Evolutionary conservation across 2,329 filamentous ascomycete genomes (phyloP).

Genomic region (Phialemoniopsis sp.): DNA sequence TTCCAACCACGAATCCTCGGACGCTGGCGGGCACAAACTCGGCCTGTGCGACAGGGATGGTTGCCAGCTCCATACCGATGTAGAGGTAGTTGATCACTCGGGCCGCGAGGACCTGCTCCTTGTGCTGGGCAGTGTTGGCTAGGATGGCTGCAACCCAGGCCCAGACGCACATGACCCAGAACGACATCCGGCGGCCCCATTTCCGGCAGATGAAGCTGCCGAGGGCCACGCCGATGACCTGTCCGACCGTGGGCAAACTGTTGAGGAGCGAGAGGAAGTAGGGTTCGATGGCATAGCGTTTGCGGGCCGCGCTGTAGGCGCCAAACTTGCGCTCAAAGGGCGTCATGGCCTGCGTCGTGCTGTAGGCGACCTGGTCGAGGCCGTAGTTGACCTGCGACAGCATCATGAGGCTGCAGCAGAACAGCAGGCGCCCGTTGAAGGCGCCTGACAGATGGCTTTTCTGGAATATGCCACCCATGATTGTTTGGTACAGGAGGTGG

Average conservation of each 20-base stretch:
- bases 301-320: conserved; percentile 2
- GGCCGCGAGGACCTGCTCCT: conserved; percentile 25
- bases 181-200: conserved; percentile 17
- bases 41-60: conserved; percentile 27
- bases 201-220: conserved; percentile 18
- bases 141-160: conserved; percentile 24
- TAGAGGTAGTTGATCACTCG: conserved; percentile 31
- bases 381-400: conserved; percentile 33
- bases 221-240: conserved; percentile 14
- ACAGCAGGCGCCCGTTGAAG: conserved; percentile 12
- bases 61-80: conserved; percentile 32
- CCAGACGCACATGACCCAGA: conserved; percentile 30
- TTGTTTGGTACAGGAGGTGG: no score
- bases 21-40: conserved; percentile 22
- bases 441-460: no score
- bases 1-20: conserved; percentile 26
- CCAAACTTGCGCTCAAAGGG: conserved; percentile 6
- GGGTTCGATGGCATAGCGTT: conserved; percentile 8
- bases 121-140: conserved; percentile 21
- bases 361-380: conserved; percentile 30
- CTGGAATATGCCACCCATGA: no score
- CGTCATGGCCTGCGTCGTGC: conserved; percentile 16
- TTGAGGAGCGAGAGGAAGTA: conserved; percentile 5
- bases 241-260: conserved; percentile 1
- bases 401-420: conserved; percentile 19